Evolutionary conservation across 345 rosid genomes (phyloP).

Genomic region (Fremontodendron californicum): DNA sequence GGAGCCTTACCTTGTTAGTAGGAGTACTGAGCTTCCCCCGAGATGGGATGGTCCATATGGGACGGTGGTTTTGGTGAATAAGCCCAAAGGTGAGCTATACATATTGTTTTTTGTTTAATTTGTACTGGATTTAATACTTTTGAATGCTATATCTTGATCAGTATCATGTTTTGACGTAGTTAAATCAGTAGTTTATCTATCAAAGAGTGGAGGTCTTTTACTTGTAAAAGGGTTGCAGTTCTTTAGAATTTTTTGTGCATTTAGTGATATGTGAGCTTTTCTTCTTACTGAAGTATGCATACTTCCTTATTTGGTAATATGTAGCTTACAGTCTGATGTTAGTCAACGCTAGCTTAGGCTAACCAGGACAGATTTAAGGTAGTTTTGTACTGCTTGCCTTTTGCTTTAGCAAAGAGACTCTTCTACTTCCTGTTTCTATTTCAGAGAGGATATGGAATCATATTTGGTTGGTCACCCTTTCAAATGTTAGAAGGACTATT

Average conservation of each 20-base stretch:
- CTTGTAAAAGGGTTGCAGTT: background rate
- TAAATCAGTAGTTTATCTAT: background rate
- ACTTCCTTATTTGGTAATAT: background rate
- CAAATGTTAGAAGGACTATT: background rate
- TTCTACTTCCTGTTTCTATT: constrained; percentile 4
- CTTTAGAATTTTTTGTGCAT: background rate
- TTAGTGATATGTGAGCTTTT: background rate
- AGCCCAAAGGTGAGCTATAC: constrained; percentile 73
- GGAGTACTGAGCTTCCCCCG: constrained; percentile 77
- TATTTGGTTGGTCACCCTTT: background rate
- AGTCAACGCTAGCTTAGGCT: background rate
- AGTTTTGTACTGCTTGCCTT: background rate
- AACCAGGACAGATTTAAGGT: background rate
- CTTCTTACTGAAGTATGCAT: background rate
- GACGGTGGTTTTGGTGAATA: constrained; percentile 77
- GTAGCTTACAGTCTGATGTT: constrained; percentile 6
- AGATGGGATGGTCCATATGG: constrained; percentile 84
- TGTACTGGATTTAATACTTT: background rate
- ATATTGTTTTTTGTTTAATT: background rate
- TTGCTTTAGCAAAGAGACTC: background rate
- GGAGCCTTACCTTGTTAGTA: constrained; percentile 70
- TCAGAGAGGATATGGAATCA: background rate
- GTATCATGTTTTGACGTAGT: background rate
- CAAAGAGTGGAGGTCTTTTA: background rate
- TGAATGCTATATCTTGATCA: background rate